A percentile compares a stretch with the other conserved stretches of the same genome.
phyloP scores from a whole-genome alignment of 2,329 filamentous ascomycete genomes.

The Orbilia brochopaga region DNA sequence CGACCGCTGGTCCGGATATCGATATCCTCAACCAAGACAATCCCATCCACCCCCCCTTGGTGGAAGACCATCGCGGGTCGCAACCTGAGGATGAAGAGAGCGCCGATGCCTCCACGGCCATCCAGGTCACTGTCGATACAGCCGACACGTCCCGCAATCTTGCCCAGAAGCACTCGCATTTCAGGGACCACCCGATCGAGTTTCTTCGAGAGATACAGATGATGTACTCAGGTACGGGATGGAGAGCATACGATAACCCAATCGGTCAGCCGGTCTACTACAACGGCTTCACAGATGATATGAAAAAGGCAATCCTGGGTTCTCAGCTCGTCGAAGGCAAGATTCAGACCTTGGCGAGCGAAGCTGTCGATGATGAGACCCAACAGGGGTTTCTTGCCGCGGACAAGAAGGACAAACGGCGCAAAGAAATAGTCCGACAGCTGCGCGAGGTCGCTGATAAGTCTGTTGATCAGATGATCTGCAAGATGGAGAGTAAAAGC shows the following conservation, averaged over 20 bases:
- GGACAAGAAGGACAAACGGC: slow-evolving; percentile 65
- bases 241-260: slow-evolving; percentile 89
- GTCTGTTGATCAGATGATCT: slow-evolving; percentile 94
- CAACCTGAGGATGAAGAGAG: slow-evolving; percentile 57
- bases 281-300: slow-evolving; percentile 85
- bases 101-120: slow-evolving; percentile 7
- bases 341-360: slow-evolving; percentile 66
- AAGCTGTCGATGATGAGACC: slow-evolving; percentile 76
- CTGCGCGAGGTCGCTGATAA: slow-evolving; percentile 81
- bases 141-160: slow-evolving; percentile 20
- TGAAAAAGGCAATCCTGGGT: slow-evolving; percentile 81
- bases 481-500: slow-evolving; percentile 93
- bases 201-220: slow-evolving; percentile 93
- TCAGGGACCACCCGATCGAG: slow-evolving; percentile 67
- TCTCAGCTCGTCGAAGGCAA: slow-evolving; percentile 61
- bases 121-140: slow-evolving; percentile 20
- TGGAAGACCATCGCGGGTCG: slow-evolving; percentile 35
- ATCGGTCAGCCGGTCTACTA: slow-evolving; percentile 95
- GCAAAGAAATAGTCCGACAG: slow-evolving; percentile 71
- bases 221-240: slow-evolving; percentile 90
- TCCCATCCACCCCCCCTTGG: slow-evolving; percentile 69
- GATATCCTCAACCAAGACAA: slow-evolving; percentile 77
- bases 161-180: slow-evolving; percentile 50
- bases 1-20: slow-evolving; percentile 71
- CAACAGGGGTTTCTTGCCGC: slow-evolving; percentile 70